Evolutionary conservation across 2,329 filamentous ascomycete genomes (phyloP).

Genomic region (Verticillium nubilum): DNA sequence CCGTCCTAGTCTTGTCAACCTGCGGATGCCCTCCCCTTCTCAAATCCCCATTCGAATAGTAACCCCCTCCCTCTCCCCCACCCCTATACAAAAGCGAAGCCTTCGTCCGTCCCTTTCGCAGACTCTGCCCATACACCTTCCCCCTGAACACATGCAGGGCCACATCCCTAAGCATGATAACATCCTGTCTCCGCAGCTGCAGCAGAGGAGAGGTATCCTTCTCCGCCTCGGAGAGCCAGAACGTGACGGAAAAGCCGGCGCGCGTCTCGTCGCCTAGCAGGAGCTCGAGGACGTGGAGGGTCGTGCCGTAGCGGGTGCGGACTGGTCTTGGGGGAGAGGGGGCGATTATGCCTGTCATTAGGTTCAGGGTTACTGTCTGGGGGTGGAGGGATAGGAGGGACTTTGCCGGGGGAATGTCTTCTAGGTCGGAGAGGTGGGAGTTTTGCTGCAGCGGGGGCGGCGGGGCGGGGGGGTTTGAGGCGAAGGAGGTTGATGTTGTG

Average conservation of each 20-base stretch:
- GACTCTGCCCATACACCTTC: conserved; percentile 78
- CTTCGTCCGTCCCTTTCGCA: conserved; percentile 65
- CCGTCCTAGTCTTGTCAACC: conserved; percentile 57
- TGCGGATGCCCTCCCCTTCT: conserved; percentile 39
- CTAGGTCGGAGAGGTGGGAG: conserved; percentile 55
- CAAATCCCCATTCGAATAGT: conserved; percentile 50
- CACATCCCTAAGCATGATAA: conserved; percentile 75
- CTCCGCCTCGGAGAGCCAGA: conserved; percentile 58
- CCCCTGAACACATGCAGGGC: conserved; percentile 70
- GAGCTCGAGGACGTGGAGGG: conserved; percentile 66
- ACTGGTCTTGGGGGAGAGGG: conserved; percentile 63
- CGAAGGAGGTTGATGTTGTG: conserved; percentile 27
- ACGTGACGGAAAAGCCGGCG: conserved; percentile 74
- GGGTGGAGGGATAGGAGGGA: conserved; percentile 65
- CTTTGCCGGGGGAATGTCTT: conserved; percentile 61
- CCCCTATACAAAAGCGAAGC: conserved; percentile 61
- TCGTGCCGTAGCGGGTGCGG: conserved; percentile 57
- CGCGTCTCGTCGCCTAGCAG: conserved; percentile 81
- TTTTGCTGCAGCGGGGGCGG: conserved; percentile 20
- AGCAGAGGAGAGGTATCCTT: neutral
- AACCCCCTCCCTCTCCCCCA: conserved; percentile 45
- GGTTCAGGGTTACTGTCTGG: conserved; percentile 74
- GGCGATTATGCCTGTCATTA: conserved; percentile 76
- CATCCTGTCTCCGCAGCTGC: conserved; percentile 62
- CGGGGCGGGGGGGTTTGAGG: conserved; percentile 22